These are phyloP conservation scores for Byssothecium circinans DNA, from an alignment of 2,329 filamentous ascomycete species.

Conservation along the genomic window DNA sequence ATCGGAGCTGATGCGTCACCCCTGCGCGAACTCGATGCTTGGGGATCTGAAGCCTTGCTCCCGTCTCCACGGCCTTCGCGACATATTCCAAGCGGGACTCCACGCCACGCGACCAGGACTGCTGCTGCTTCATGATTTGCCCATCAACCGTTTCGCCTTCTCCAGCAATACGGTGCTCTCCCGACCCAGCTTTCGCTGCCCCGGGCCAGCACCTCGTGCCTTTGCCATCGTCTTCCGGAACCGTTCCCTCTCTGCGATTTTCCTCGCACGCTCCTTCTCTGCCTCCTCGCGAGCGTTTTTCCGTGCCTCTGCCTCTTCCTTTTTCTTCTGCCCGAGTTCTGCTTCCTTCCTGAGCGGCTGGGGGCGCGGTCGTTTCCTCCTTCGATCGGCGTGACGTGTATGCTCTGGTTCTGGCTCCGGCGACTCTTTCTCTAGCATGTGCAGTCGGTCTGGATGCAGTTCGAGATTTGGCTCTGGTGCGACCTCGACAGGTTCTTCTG, in stretches of 20 bases:
- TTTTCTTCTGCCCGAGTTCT: conserved; percentile 53
- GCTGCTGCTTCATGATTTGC: too few species aligned
- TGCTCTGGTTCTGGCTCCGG: conserved; percentile 22
- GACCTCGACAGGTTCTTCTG: conserved; percentile 23
- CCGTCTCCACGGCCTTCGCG: too few species aligned
- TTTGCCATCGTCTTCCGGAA: conserved; percentile 68
- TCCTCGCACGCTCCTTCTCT: conserved; percentile 57
- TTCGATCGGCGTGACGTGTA: conserved; percentile 16
- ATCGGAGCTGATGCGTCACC: too few species aligned
- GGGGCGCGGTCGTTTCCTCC: conserved; percentile 30
- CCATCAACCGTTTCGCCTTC: conserved; percentile 73
- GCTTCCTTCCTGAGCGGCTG: conserved; percentile 49
- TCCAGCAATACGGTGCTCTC: conserved; percentile 78
- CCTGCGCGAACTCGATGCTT: too few species aligned
- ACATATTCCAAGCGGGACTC: too few species aligned
- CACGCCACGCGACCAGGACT: too few species aligned
- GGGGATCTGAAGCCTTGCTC: too few species aligned
- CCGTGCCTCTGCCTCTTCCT: conserved; percentile 66
- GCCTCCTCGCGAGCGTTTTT: conserved; percentile 64
- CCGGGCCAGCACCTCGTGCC: conserved; percentile 62
- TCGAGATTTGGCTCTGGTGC: conserved; percentile 47
- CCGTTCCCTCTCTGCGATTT: conserved; percentile 66
- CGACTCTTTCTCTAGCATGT: conserved; percentile 55
- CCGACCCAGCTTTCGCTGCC: conserved; percentile 76
- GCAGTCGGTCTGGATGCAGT: conserved; percentile 63